These are phyloP conservation scores for Quercus rubra DNA, from an alignment of 306 rosid species.

Conservation along the genomic window DNA sequence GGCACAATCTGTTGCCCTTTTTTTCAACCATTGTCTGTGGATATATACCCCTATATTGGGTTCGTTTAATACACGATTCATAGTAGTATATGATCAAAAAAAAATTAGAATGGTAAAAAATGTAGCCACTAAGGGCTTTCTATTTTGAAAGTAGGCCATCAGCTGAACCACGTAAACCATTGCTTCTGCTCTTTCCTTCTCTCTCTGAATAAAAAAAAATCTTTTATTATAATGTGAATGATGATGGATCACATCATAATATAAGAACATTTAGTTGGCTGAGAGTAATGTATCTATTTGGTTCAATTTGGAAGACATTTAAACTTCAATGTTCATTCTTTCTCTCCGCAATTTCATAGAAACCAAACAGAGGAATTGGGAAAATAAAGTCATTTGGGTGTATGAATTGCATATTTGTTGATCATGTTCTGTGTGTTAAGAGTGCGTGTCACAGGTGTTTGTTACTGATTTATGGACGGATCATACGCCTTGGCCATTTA, in stretches of 20 bases:
- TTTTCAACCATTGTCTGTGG: too few species aligned
- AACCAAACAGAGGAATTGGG: not conserved
- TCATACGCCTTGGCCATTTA: slow-evolving; percentile 98
- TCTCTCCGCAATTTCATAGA: not conserved
- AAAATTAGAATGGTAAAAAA: too few species aligned
- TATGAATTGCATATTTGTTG: slow-evolving; percentile 5
- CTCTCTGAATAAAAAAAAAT: too few species aligned
- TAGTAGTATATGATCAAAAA: too few species aligned
- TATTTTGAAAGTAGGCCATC: too few species aligned
- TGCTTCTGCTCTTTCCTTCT: too few species aligned
- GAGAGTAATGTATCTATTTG: not conserved
- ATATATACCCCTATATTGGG: too few species aligned
- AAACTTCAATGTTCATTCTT: not conserved
- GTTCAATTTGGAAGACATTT: not conserved
- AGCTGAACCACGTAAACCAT: too few species aligned
- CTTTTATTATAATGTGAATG: too few species aligned
- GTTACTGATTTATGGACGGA: slow-evolving; percentile 95
- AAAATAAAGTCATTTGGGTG: not conserved
- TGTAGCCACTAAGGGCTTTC: too few species aligned
- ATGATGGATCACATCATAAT: not conserved
- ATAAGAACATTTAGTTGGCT: not conserved
- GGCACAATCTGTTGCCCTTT: too few species aligned
- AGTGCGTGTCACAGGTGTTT: slow-evolving; percentile 63
- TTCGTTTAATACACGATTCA: too few species aligned
- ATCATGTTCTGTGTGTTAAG: slow-evolving; percentile 24